Evolutionary conservation across 2,329 filamentous ascomycete genomes (phyloP).

Genomic region (Monosporascus sp.): DNA sequence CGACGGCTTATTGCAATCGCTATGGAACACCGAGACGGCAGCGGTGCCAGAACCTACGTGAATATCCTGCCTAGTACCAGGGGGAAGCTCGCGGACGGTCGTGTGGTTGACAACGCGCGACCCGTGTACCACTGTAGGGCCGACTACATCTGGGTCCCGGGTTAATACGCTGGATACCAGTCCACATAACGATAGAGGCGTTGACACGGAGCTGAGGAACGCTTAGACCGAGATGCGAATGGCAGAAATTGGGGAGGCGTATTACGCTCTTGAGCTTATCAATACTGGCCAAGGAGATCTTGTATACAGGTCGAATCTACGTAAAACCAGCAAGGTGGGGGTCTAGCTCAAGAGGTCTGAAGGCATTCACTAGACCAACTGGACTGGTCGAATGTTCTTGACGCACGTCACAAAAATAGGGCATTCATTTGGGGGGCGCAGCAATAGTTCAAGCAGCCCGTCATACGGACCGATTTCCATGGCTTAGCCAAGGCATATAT

Average conservation of each 20-base stretch:
- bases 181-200: slow-evolving; percentile 52
- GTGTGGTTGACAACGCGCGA: slow-evolving; percentile 27
- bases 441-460: slow-evolving; percentile 57
- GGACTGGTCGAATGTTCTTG: slow-evolving; percentile 51
- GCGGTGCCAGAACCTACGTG: slow-evolving; percentile 55
- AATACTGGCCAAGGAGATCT: slow-evolving; percentile 47
- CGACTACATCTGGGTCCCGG: slow-evolving; percentile 61
- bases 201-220: slow-evolving; percentile 53
- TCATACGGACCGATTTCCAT: slow-evolving; percentile 46
- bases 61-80: slow-evolving; percentile 44
- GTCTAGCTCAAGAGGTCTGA: slow-evolving; percentile 54
- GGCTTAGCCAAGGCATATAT: slow-evolving; percentile 60
- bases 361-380: slow-evolving; percentile 50
- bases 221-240: slow-evolving; percentile 59
- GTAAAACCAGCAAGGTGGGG: slow-evolving; percentile 54
- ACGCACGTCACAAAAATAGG: slow-evolving; percentile 57
- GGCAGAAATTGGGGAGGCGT: slow-evolving; percentile 61
- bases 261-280: slow-evolving; percentile 49
- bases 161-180: slow-evolving; percentile 44
- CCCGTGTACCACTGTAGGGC: slow-evolving; percentile 41
- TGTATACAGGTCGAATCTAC: slow-evolving; percentile 47
- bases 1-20: slow-evolving; percentile 59
- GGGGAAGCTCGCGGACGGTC: slow-evolving; percentile 27
- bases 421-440: slow-evolving; percentile 61
- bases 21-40: slow-evolving; percentile 61